These are phyloP conservation scores for Phytophthora sojae DNA, from an alignment of 352 stramenopile species.

Conservation along the genomic window DNA sequence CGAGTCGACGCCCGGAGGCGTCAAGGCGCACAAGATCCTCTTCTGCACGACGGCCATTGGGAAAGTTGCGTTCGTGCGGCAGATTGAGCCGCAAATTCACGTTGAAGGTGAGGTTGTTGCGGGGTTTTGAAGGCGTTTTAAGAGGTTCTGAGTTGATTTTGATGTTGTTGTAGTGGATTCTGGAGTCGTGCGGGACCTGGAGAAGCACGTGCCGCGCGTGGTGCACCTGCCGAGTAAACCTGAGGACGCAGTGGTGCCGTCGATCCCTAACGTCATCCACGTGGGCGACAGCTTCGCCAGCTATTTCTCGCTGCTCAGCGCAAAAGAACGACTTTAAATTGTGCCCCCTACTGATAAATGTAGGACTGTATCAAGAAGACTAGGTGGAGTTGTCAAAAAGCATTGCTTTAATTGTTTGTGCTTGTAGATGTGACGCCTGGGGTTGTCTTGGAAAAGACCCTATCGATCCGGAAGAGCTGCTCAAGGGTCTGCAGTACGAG, in stretches of 20 bases:
- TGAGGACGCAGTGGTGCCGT: slow-evolving; percentile 32
- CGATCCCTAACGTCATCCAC: slow-evolving; percentile 57
- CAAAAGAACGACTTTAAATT: slow-evolving; percentile 43
- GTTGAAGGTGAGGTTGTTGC: slow-evolving; percentile 63
- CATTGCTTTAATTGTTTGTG: slow-evolving; percentile 9
- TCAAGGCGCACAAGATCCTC: slow-evolving; percentile 79
- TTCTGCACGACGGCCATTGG: slow-evolving; percentile 82
- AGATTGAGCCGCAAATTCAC: slow-evolving; percentile 86
- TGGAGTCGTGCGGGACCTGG: slow-evolving; percentile 62
- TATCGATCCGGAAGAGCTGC: slow-evolving; percentile 66
- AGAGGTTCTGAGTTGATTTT: not conserved
- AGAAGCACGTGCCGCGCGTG: slow-evolving; percentile 82
- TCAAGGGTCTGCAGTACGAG: slow-evolving; percentile 61
- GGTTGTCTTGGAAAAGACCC: slow-evolving; percentile 27
- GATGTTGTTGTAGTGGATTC: slow-evolving; percentile 55
- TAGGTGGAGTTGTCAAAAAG: not conserved
- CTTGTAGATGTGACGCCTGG: slow-evolving; percentile 8
- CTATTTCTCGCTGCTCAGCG: slow-evolving; percentile 73
- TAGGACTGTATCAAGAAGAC: slow-evolving; percentile 19
- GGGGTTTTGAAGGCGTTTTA: not conserved
- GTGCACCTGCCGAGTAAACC: slow-evolving; percentile 57
- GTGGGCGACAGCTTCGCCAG: slow-evolving; percentile 68
- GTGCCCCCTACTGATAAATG: slow-evolving; percentile 21
- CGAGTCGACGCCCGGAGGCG: slow-evolving; percentile 17
- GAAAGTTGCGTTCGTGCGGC: slow-evolving; percentile 88